A percentile compares a stretch with the other conserved stretches of the same genome.
These are phyloP conservation scores for Ophiostoma piceae DNA, from an alignment of 2,329 filamentous ascomycete genomes.

Conservation along the genomic window DNA sequence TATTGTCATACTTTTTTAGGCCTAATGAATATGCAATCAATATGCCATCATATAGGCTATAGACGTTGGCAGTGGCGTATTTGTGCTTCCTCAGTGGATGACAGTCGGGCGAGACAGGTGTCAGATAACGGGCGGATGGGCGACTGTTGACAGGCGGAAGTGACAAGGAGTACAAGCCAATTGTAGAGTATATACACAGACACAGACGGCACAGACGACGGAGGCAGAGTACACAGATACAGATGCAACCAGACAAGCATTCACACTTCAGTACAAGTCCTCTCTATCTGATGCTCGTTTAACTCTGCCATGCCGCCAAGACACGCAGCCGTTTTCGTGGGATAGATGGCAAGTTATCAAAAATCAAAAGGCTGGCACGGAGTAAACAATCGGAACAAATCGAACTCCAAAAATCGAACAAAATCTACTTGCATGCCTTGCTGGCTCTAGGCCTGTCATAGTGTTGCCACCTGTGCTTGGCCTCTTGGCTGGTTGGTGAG, in stretches of 20 bases:
- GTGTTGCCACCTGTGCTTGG: conserved; percentile 15
- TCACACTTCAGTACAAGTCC: not conserved
- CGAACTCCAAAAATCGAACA: not conserved
- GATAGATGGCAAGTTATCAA: not conserved
- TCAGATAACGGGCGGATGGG: not conserved
- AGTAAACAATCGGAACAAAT: too few relatives aligned
- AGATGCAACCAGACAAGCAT: not conserved
- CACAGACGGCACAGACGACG: not conserved
- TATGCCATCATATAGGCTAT: too few relatives aligned
- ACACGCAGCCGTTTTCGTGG: not conserved
- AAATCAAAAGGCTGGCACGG: not conserved
- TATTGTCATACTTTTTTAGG: too few relatives aligned
- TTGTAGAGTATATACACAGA: too few relatives aligned
- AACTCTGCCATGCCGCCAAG: conserved; percentile 12
- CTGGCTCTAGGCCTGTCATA: not conserved
- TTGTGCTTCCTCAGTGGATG: not conserved
- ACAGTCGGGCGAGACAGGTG: not conserved
- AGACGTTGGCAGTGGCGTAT: not conserved
- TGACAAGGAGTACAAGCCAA: not conserved
- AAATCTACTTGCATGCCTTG: not conserved
- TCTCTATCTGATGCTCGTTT: not conserved
- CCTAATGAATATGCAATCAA: too few relatives aligned
- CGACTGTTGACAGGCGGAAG: not conserved
- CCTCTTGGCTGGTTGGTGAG: conserved; percentile 12
- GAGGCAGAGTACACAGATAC: not conserved